phyloP scores from a whole-genome alignment of 163 green algal species.

The Coccomyxa subellipsoidea region DNA sequence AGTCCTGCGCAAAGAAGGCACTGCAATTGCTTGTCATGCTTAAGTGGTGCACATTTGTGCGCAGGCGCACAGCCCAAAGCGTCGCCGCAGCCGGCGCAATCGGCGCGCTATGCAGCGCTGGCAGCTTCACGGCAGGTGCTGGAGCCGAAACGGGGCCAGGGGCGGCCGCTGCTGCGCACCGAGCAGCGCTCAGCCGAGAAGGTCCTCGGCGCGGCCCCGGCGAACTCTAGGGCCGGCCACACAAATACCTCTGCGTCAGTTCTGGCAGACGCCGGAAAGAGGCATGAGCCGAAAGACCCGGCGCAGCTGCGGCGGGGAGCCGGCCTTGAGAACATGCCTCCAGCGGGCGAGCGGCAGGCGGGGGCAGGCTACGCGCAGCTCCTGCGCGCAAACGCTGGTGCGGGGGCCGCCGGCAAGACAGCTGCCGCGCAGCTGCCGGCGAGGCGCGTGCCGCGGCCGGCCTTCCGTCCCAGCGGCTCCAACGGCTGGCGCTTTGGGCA shows the following conservation, averaged over 20 bases:
- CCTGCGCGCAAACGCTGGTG: background rate
- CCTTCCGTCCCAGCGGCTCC: background rate
- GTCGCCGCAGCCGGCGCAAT: background rate
- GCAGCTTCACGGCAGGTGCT: background rate
- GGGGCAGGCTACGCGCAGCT: background rate
- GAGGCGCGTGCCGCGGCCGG: background rate
- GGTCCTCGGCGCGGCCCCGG: background rate
- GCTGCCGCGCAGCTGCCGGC: too few relatives aligned
- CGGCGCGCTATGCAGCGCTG: background rate
- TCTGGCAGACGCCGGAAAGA: too few relatives aligned
- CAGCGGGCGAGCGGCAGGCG: background rate
- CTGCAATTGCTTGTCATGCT: too few relatives aligned
- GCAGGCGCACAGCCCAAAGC: background rate
- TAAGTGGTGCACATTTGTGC: background rate
- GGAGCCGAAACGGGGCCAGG: background rate
- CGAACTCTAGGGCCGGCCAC: background rate
- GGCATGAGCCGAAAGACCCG: too few relatives aligned
- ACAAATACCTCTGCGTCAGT: background rate
- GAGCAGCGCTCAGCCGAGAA: background rate
- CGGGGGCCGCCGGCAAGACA: too few relatives aligned
- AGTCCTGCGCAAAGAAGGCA: too few relatives aligned
- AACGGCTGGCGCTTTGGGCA: background rate
- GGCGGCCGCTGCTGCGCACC: background rate
- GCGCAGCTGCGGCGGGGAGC: background rate
- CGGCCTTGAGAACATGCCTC: background rate